Conservation (phyloP, 2,329 filamentous ascomycete genomes). For the Trichoderma lentiforme region DNA sequence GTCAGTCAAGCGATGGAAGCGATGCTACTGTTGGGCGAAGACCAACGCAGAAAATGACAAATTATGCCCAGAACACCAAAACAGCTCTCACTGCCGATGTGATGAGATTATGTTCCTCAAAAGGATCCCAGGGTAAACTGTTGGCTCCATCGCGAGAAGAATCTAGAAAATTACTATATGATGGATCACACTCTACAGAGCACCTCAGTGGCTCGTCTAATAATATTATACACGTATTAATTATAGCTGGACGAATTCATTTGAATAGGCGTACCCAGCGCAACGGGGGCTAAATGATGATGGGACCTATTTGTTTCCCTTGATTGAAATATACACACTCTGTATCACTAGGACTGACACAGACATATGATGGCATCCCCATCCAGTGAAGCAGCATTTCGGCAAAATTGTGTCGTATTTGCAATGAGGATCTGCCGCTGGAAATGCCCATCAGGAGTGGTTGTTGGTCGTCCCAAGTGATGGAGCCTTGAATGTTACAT, state of each 20-base stretch:
- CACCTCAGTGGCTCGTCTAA: neutral
- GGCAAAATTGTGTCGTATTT: neutral
- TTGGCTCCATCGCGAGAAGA: neutral
- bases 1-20: neutral
- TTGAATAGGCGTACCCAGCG: neutral
- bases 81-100: neutral
- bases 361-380: neutral
- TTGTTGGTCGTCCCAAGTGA: neutral
- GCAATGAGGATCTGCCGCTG: neutral
- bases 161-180: neutral
- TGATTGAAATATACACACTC: neutral
- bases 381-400: neutral
- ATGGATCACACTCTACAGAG: neutral
- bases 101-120: neutral
- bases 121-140: neutral
- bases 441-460: neutral
- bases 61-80: neutral
- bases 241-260: neutral
- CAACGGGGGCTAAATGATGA: neutral
- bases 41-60: neutral
- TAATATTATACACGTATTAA: neutral
- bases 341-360: neutral
- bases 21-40: neutral
- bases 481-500: neutral
- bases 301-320: neutral